Base-by-base conservation (phyloP, 306 rosid genomes). In the Casuarina cunninghamiana region DNA sequence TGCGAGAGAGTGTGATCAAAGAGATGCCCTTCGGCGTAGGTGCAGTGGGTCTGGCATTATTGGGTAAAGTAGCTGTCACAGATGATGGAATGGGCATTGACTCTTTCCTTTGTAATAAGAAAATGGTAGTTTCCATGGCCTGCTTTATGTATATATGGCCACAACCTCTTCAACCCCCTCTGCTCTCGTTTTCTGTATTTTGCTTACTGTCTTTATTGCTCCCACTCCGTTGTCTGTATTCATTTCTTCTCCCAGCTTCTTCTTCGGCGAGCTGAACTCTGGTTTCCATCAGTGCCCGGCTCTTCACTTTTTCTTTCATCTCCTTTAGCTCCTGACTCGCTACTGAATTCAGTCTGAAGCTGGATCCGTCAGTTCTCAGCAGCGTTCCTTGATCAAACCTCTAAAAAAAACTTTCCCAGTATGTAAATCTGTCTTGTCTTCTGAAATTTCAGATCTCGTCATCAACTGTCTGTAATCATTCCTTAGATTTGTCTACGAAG, bases 81-180 rank as follows among this genome's bases (percentile, higher is more conserved):
- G 58, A 35, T 46, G 67, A 76, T 32, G 43, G 17, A 32, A 48
- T 78, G 55, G 48, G 53, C 82, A 71, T 85, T 85, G 88, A 85
- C 88, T 79, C 79, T 78, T 57, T 1, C 2, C 19, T 53, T 41
- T 1, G 38, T 16, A 50, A 53, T 13, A 8, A 48, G 5, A 32
- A 35, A 12, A 42, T 53, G 58, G 5, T n/a, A 53, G 2, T 7
- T 17, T 53, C 58, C 26, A 4, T 46, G 57, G 3, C 68, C 75
- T 68, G 53, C 26, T 6, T 39, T 75, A 72, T 78, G 78, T 48
- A 76, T 46, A 71, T 66, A 17, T 21, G 35, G 0, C 71, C 50
- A 41, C 16, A 15, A 9, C 39, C 38, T 17, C n/a, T 4, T 50
- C 80, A 39, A 41, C 53, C 53, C 19, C 13, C 39, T 54, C 51